Evolutionary conservation across 805 yeast genomes (phyloP), one percentile per base, ranked within the genome.

Genomic region (Tetrapisispora taiwanensis): DNA sequence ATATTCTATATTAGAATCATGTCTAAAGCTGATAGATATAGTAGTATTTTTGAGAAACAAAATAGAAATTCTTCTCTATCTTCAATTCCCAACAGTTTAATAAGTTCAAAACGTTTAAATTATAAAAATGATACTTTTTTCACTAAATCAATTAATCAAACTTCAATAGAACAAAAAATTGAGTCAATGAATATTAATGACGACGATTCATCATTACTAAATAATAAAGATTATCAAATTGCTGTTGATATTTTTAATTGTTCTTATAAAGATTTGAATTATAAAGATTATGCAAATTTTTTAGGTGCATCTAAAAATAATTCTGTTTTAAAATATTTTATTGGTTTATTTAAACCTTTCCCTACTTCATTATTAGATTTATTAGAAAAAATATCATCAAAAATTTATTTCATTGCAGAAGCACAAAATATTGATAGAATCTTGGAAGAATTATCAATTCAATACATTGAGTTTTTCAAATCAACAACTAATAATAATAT

Each of bases 391-490:
- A 65, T 86, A 28, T 85, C 94, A 51, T 71, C 73, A 32, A 75
- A 71, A 50, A 57, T 86, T n/a, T 82, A 81, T 62, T 71, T 87
- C 53, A 77, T 78, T 55, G 95, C 90, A 7, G 95, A 87, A 63
- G 78, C 92, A 3, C 89, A 83, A 53, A 83, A 81, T 54, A 78
- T 86, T 42, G 92, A 85, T 61, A 72, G 84, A 40, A 73, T 86
- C 27, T 65, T 87, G 45, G 80, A 82, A 36, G 71, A 79, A 3
- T 80, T 84, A 55, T 75, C 92, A 17, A 68, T 69, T 42, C 73
- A 79, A 43, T 66, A 76, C 67, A 64, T 74, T 70, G 18, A 64
- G 53, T 36, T 14, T 26, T 36, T 36, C n/a, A 2, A 20, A 14
- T 15, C 6, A 13, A 14, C n/a, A 22, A 9, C 10, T 12, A 35